A percentile compares a stretch with the other conserved stretches of the same genome.
Evolutionary conservation across 441 rosid species (phyloP).

Genomic region (Hura crepitans): DNA sequence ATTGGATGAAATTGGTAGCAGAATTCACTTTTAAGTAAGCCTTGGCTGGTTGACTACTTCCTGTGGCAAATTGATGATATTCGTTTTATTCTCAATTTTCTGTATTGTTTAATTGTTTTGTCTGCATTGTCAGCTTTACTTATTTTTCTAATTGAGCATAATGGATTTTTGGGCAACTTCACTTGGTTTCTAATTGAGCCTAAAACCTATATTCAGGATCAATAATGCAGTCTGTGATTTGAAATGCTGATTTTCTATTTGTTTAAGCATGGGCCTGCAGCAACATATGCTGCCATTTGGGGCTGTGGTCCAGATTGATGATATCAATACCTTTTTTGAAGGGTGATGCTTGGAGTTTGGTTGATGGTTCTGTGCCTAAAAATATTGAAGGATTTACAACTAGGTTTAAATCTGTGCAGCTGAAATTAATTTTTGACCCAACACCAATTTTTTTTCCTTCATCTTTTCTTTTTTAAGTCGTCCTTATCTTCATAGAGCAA

Average conservation of each 20-base stretch:
- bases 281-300: constrained; percentile 94
- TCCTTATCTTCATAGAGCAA: too few species aligned
- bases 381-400: constrained; percentile 94
- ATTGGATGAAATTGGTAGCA: constrained; percentile 96
- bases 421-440: too few species aligned
- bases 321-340: constrained; percentile 88
- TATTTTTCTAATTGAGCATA: too few species aligned
- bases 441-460: too few species aligned
- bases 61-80: constrained; percentile 8
- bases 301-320: constrained; percentile 97
- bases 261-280: constrained; percentile 89
- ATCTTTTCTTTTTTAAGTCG: too few species aligned
- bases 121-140: too few species aligned
- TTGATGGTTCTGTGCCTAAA: constrained; percentile 97
- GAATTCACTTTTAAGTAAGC: constrained; percentile 93
- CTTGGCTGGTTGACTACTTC: constrained; percentile 79
- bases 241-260: constrained; percentile 11
- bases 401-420: constrained; percentile 94
- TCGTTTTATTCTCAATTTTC: constrained; percentile 17
- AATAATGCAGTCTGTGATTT: constrained; percentile 6
- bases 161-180: constrained; percentile 13
- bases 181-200: constrained; percentile 15
- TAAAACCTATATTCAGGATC: constrained; percentile 12
- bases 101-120: too few species aligned
- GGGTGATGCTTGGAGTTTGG: constrained; percentile 97